Conservation (phyloP, 495 filamentous ascomycete genomes). For the Parathielavia hyrcaniae region DNA sequence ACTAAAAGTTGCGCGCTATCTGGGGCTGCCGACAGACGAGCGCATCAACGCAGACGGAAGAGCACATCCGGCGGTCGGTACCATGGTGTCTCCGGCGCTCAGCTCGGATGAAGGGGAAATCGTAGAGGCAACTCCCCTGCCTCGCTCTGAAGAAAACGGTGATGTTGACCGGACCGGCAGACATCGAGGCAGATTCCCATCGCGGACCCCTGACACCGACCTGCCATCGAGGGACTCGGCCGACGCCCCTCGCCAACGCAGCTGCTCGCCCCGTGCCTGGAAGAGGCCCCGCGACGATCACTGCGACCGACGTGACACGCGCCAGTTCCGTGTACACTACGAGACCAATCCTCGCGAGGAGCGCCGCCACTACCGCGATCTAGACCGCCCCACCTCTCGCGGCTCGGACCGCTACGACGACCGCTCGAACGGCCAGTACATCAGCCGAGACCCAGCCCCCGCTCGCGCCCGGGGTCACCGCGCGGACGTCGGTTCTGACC, state of each 20-base stretch:
- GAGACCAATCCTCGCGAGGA: slow-evolving; percentile 46
- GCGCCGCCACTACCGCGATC: slow-evolving; percentile 51
- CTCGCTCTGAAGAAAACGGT: slow-evolving; percentile 48
- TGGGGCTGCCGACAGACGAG: background rate
- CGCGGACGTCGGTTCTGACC: slow-evolving; percentile 12
- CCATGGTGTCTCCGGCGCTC: slow-evolving; percentile 45
- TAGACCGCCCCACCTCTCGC: slow-evolving; percentile 55
- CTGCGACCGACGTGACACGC: slow-evolving; percentile 44
- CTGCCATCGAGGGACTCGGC: slow-evolving; percentile 67
- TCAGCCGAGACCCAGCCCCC: slow-evolving; percentile 31
- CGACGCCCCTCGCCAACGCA: slow-evolving; percentile 42
- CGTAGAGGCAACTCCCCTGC: slow-evolving; percentile 60
- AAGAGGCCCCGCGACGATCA: slow-evolving; percentile 64
- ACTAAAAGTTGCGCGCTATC: background rate
- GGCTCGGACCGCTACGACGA: slow-evolving; percentile 45
- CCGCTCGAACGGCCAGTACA: slow-evolving; percentile 48
- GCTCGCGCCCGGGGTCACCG: slow-evolving; percentile 10
- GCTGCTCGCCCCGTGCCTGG: slow-evolving; percentile 47
- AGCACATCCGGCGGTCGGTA: slow-evolving; percentile 21
- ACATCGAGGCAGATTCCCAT: slow-evolving; percentile 59
- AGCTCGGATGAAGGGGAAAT: slow-evolving; percentile 83
- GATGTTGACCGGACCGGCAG: slow-evolving; percentile 61
- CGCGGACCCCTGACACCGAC: slow-evolving; percentile 68
- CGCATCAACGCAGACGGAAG: background rate
- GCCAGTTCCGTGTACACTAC: slow-evolving; percentile 57